These are phyloP conservation scores for Zygosaccharomyces gambellarensis DNA, from an alignment of 805 yeast species.

Conservation along the genomic window DNA sequence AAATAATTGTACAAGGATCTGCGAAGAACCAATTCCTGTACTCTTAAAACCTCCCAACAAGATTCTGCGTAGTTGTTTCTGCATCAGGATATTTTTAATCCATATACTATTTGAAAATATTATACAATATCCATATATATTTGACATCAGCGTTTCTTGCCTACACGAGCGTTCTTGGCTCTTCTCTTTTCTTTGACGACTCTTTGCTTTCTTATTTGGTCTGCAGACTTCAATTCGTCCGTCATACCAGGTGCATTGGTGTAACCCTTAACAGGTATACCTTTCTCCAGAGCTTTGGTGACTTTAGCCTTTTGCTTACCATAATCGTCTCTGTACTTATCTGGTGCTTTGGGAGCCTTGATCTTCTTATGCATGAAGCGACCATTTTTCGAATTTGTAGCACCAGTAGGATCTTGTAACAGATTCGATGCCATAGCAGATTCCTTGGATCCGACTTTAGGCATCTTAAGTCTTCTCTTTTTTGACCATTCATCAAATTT, in stretches of 20 bases:
- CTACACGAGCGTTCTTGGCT: slow-evolving; percentile 83
- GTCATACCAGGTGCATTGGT: slow-evolving; percentile 37
- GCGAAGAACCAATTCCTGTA: neutral
- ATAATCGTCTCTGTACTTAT: slow-evolving; percentile 82
- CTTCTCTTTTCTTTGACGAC: slow-evolving; percentile 60
- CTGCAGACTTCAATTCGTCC: slow-evolving; percentile 60
- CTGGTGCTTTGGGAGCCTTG: slow-evolving; percentile 88
- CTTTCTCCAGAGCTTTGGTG: slow-evolving; percentile 70
- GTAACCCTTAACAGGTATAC: slow-evolving; percentile 64
- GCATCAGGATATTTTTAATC: neutral
- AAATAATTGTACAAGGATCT: neutral
- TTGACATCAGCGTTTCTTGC: slow-evolving; percentile 35
- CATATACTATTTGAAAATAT: neutral
- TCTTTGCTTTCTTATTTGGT: slow-evolving; percentile 76
- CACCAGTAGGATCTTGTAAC: slow-evolving; percentile 31
- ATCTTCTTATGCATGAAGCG: slow-evolving; percentile 67
- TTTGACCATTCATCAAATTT: slow-evolving; percentile 89
- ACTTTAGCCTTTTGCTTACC: slow-evolving; percentile 77
- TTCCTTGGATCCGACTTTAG: slow-evolving; percentile 54
- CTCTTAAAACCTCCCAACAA: neutral
- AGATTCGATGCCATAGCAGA: slow-evolving; percentile 33
- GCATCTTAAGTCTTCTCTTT: slow-evolving; percentile 52
- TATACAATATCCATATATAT: slow-evolving; percentile 1
- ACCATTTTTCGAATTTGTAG: slow-evolving; percentile 34
- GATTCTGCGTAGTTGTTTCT: neutral